phyloP scores from a whole-genome alignment of 2,329 filamentous ascomycete genomes.

The Rutstroemia sydowiana region DNA sequence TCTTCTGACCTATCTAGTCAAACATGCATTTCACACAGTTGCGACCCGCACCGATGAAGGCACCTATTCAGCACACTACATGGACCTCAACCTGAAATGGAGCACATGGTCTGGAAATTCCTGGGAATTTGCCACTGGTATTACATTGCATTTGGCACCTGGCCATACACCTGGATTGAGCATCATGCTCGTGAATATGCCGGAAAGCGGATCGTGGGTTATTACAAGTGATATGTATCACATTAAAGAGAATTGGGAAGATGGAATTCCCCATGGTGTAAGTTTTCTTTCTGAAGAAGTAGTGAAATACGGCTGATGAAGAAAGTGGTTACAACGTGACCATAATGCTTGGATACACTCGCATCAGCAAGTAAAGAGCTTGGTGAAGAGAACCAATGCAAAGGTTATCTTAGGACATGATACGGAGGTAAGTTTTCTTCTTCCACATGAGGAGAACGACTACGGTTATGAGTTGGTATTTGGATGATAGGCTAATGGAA shows the following conservation, averaged over 20 bases:
- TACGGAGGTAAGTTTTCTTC: constrained; percentile 14
- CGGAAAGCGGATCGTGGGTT: constrained; percentile 31
- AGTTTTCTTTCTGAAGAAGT: neutral
- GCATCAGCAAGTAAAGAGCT: constrained; percentile 29
- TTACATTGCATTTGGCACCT: constrained; percentile 17
- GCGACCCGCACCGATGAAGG: constrained; percentile 33
- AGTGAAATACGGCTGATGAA: neutral
- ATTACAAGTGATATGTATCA: constrained; percentile 37
- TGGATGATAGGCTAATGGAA: no score
- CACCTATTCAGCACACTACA: constrained; percentile 32
- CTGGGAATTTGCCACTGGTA: constrained; percentile 32
- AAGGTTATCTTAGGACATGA: constrained; percentile 14
- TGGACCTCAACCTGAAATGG: constrained; percentile 32
- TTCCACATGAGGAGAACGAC: no score
- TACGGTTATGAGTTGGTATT: no score
- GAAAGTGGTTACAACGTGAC: constrained; percentile 30
- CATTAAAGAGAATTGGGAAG: constrained; percentile 34
- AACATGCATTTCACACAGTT: constrained; percentile 36
- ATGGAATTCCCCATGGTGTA: constrained; percentile 29
- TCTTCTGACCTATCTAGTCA: constrained; percentile 24
- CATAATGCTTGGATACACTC: constrained; percentile 33
- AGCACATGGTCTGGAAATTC: constrained; percentile 29
- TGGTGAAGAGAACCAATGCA: constrained; percentile 22
- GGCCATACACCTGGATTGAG: constrained; percentile 15
- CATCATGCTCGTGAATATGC: constrained; percentile 13